Base-by-base conservation (phyloP, 2,329 filamentous ascomycete species). In the Colletotrichum liriopes region DNA sequence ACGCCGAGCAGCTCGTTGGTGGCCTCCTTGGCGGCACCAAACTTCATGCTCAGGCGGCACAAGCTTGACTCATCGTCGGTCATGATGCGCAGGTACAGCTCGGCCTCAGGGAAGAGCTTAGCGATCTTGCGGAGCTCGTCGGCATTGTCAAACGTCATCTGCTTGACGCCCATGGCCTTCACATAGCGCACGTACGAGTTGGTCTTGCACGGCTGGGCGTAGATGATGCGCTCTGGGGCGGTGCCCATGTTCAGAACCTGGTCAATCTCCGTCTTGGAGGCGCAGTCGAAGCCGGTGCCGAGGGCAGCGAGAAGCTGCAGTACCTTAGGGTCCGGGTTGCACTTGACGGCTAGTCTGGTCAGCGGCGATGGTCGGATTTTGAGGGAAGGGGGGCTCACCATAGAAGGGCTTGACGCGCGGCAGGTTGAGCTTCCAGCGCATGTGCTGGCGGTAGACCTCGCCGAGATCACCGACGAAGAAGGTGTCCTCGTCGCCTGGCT, bases 81-180 rank as follows among this genome's bases (percentile, higher is more conserved):
- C 81, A 95, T 88, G 84, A 99, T 99, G 78, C 96, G 95, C 73
- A 99, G 88, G 83, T 93, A 97, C 52, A 99, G 91, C 86, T 98
- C 94, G 37, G 96, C 96, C 59, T 91, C 91, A 2, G 96, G 96
- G 80, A 90, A 98, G 77, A 96, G 90, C 83, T 94, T 93, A 84
- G 97, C 96, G 83, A 97, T 96, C 89, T 99, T 99, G 90, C 96
- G 94, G 64, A 99, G 90, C 88, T 99, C 96, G 82, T 99, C 96
- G 81, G 93, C 91, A 78, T 99, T 99, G 89, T 99, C 96, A 81
- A 99, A 98, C 2, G 96, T 99, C 96, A 99, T 98, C 88, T 98
- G 94, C 86, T 93, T 96, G 81, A 99, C 96, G 77, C 93, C 93
- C 76, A 92, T 88, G 80, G 91, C 89, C 79, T 93, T 91, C 75